phyloP scores from a whole-genome alignment of 345 rosid species.

The Eucalyptus fibrosa region DNA sequence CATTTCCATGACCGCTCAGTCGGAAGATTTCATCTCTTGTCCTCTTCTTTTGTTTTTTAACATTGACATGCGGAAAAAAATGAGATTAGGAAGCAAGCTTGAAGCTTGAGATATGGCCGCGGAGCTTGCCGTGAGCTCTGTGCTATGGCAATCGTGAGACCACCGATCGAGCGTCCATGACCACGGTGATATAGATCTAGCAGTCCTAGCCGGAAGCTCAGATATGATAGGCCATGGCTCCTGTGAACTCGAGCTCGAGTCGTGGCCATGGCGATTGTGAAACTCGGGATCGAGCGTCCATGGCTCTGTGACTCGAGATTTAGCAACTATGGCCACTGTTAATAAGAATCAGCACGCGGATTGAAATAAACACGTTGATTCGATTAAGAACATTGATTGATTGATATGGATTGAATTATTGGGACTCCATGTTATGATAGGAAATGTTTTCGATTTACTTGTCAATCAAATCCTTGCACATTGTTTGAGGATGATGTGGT shows the following conservation, averaged over 20 bases:
- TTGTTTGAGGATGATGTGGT: background rate
- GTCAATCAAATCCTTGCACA: background rate
- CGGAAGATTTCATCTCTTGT: background rate
- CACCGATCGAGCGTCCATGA: background rate
- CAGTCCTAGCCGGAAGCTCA: background rate
- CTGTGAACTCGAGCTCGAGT: background rate
- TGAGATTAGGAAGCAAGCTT: background rate
- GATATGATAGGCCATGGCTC: background rate
- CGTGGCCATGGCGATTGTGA: background rate
- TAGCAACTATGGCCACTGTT: background rate
- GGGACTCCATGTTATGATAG: background rate
- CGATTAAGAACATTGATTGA: background rate
- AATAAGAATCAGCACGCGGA: background rate
- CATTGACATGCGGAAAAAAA: background rate
- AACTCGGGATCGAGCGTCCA: background rate
- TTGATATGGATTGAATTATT: background rate
- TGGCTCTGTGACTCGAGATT: background rate
- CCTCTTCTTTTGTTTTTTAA: background rate
- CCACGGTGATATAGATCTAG: background rate
- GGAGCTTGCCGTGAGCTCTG: background rate
- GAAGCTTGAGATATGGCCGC: background rate
- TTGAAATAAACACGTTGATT: background rate
- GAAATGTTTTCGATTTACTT: background rate
- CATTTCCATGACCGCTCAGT: too few species aligned
- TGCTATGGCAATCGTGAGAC: background rate